These are phyloP conservation scores for Zalaria obscura DNA, from an alignment of 2,329 filamentous ascomycete genomes.

Conservation along the genomic window DNA sequence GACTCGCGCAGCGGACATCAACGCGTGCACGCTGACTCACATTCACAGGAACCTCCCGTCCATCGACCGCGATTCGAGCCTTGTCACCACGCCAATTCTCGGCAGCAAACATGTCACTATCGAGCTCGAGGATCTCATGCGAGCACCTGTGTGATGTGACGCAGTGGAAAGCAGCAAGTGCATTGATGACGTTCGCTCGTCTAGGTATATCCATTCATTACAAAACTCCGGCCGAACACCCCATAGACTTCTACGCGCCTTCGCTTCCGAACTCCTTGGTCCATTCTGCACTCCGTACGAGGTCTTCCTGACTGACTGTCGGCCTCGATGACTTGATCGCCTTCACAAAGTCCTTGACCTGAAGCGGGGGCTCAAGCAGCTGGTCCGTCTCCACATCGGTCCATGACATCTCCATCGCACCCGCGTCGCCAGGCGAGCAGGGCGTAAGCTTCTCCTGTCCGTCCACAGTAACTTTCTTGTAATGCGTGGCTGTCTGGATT, in stretches of 20 bases:
- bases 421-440: constrained; percentile 79
- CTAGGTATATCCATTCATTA: no score
- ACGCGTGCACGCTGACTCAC: no score
- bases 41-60: no score
- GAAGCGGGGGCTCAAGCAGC: constrained; percentile 72
- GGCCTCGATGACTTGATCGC: constrained; percentile 79
- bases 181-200: no score
- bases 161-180: no score
- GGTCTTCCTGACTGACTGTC: constrained; percentile 77
- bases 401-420: constrained; percentile 88
- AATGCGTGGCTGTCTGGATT: constrained; percentile 95
- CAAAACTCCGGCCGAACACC: no score
- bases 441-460: constrained; percentile 59
- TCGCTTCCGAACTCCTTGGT: constrained; percentile 93
- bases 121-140: no score
- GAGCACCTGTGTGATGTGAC: no score
- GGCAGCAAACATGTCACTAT: no score
- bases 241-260: constrained; percentile 37
- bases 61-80: no score
- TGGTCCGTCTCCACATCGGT: constrained; percentile 72
- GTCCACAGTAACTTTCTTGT: constrained; percentile 71
- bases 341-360: constrained; percentile 84
- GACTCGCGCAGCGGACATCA: no score
- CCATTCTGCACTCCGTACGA: constrained; percentile 79
- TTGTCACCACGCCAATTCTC: no score